Evolutionary conservation across 2,329 filamentous ascomycete species (phyloP).

Genomic region (Cladophialophora yegresii): DNA sequence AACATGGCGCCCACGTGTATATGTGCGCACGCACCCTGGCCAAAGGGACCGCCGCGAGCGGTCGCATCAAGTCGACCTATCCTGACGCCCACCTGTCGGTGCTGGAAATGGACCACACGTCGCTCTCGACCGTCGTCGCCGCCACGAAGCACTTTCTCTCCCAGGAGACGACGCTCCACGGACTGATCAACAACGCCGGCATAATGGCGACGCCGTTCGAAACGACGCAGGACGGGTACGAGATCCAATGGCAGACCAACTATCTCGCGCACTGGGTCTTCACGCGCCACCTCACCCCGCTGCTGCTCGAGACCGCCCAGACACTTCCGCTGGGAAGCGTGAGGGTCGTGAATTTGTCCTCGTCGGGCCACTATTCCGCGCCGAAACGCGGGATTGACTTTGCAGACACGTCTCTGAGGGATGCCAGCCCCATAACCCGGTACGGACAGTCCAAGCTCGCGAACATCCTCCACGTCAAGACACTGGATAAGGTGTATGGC

Average conservation of each 20-base stretch:
- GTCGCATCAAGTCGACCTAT: slow-evolving; percentile 41
- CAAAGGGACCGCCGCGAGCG: slow-evolving; percentile 40
- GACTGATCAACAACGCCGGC: slow-evolving; percentile 41
- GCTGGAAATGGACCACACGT: slow-evolving; percentile 40
- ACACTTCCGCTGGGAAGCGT: slow-evolving; percentile 43
- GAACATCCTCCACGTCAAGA: slow-evolving; percentile 51
- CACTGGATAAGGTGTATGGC: slow-evolving; percentile 46
- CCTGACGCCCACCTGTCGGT: slow-evolving; percentile 39
- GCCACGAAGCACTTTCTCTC: slow-evolving; percentile 41
- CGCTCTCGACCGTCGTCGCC: slow-evolving; percentile 49
- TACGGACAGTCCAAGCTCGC: slow-evolving; percentile 56
- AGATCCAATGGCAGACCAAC: slow-evolving; percentile 41
- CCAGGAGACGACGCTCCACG: slow-evolving; percentile 39
- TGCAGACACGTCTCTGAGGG: slow-evolving; percentile 37
- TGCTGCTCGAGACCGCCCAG: slow-evolving; percentile 27
- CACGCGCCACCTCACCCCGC: slow-evolving; percentile 28
- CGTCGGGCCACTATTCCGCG: slow-evolving; percentile 35
- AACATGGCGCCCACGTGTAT: slow-evolving; percentile 50
- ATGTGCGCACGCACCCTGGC: slow-evolving; percentile 46
- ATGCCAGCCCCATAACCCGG: slow-evolving; percentile 40
- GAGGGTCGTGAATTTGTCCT: slow-evolving; percentile 48
- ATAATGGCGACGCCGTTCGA: slow-evolving; percentile 37
- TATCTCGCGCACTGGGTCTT: slow-evolving; percentile 38
- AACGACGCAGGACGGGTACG: slow-evolving; percentile 39
- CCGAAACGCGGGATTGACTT: slow-evolving; percentile 42